phyloP scores from a whole-genome alignment of 139 green algal species.

The Marvania coccoides region DNA sequence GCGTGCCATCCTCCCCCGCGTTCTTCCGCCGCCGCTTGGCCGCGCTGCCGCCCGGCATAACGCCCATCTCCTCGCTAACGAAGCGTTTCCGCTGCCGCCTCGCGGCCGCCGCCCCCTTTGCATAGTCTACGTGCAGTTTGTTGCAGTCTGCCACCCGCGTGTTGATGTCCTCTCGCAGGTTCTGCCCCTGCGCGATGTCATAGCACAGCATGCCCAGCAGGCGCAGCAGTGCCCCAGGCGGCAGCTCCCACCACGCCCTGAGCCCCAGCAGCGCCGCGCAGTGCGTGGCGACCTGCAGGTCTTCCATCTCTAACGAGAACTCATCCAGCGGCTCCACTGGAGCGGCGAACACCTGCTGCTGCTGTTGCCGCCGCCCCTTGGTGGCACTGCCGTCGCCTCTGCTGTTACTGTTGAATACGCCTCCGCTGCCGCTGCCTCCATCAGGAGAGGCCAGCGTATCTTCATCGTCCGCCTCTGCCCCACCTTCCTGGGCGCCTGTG shows the following conservation, averaged over 20 bases:
- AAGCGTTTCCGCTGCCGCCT: too few relatives aligned
- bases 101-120: background rate
- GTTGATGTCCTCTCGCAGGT: constrained; percentile 13
- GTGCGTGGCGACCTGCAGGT: constrained; percentile 18
- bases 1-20: background rate
- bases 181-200: constrained; percentile 28
- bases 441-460: too few relatives aligned
- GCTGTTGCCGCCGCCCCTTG: background rate
- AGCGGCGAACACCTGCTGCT: background rate
- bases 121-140: background rate
- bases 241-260: constrained; percentile 23
- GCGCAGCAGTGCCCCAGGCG: constrained; percentile 21
- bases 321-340: background rate
- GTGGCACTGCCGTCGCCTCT: background rate
- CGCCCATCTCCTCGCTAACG: background rate
- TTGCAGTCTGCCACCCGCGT: background rate
- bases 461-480: too few relatives aligned
- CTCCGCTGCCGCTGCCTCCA: too few relatives aligned
- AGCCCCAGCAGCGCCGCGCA: constrained; percentile 12
- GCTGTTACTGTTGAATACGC: background rate
- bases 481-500: background rate
- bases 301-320: constrained; percentile 6
- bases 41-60: background rate
- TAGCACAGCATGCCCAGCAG: constrained; percentile 41
- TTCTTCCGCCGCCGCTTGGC: background rate